A percentile compares a stretch with the other conserved stretches of the same genome.
Evolutionary conservation across 192 early-diverging fungal species (phyloP).

Genomic region (Thamnidium elegans): DNA sequence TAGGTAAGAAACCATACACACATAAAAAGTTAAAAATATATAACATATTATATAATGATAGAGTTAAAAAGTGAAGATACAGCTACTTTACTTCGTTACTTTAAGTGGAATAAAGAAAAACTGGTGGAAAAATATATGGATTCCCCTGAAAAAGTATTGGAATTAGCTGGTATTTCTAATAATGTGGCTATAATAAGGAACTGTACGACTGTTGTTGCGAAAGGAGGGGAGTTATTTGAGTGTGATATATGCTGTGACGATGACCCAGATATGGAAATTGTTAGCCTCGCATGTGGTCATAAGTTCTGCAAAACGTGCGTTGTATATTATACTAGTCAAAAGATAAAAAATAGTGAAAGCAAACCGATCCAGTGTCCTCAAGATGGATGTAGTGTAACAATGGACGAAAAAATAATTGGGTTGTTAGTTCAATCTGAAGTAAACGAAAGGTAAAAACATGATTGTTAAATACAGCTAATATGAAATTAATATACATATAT

Average conservation of each 20-base stretch:
- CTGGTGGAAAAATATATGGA: constrained; percentile 80
- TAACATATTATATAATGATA: constrained; percentile 40
- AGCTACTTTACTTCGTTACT: constrained; percentile 73
- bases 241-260: constrained; percentile 94
- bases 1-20: constrained; percentile 43
- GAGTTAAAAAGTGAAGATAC: constrained; percentile 42
- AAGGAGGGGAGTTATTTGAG: constrained; percentile 43
- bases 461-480: background rate
- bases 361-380: constrained; percentile 84
- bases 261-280: constrained; percentile 51
- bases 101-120: constrained; percentile 84
- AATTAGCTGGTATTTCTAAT: constrained; percentile 69
- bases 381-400: constrained; percentile 71
- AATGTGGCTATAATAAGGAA: constrained; percentile 41
- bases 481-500: background rate
- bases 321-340: constrained; percentile 75
- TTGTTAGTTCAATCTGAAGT: constrained; percentile 56
- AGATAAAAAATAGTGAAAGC: constrained; percentile 84
- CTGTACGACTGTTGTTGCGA: background rate
- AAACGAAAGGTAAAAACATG: constrained; percentile 54
- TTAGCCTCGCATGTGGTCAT: constrained; percentile 85
- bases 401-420: constrained; percentile 81
- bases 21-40: background rate
- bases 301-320: constrained; percentile 89
- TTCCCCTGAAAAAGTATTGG: constrained; percentile 56